A percentile compares a stretch with the other conserved stretches of the same genome.
Conservation (phyloP, 2,329 filamentous ascomycete genomes). For the Elsinoe batatas region DNA sequence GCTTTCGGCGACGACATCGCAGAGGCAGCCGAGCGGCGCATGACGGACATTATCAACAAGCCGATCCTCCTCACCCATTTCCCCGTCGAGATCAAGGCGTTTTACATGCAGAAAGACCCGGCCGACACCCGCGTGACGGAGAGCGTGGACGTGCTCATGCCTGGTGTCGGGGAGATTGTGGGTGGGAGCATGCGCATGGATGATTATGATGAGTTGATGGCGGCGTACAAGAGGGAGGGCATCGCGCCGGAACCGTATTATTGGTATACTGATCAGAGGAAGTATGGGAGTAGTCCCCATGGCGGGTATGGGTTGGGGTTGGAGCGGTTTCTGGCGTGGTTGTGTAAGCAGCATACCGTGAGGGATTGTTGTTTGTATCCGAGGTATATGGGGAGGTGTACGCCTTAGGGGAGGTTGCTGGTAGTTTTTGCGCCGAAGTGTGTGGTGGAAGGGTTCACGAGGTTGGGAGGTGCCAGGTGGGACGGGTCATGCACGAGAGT, state of each 20-base stretch:
- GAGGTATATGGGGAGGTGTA: constrained; percentile 71
- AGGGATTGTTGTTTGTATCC: constrained; percentile 66
- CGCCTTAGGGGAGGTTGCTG: constrained; percentile 45
- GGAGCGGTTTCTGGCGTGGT: constrained; percentile 65
- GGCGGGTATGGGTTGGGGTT: constrained; percentile 88
- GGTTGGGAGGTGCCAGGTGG: neutral
- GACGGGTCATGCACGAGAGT: neutral
- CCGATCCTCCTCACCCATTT: constrained; percentile 97
- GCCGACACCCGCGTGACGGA: constrained; percentile 78
- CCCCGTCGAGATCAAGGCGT: constrained; percentile 94
- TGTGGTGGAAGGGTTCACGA: neutral
- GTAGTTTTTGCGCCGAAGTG: neutral
- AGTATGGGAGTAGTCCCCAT: constrained; percentile 86
- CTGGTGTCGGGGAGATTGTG: constrained; percentile 92
- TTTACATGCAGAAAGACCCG: constrained; percentile 93
- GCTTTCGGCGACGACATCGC: constrained; percentile 95
- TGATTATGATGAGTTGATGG: constrained; percentile 79
- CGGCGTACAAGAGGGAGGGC: constrained; percentile 74
- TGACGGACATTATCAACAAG: constrained; percentile 93
- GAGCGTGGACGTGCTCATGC: constrained; percentile 80
- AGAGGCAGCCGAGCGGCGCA: constrained; percentile 88
- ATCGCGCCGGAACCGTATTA: constrained; percentile 83
- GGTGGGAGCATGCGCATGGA: constrained; percentile 96
- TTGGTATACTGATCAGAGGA: constrained; percentile 97
- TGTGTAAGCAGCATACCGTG: constrained; percentile 57